Conservation (phyloP, 2,329 filamentous ascomycete genomes). For the Colletotrichum godetiae region DNA sequence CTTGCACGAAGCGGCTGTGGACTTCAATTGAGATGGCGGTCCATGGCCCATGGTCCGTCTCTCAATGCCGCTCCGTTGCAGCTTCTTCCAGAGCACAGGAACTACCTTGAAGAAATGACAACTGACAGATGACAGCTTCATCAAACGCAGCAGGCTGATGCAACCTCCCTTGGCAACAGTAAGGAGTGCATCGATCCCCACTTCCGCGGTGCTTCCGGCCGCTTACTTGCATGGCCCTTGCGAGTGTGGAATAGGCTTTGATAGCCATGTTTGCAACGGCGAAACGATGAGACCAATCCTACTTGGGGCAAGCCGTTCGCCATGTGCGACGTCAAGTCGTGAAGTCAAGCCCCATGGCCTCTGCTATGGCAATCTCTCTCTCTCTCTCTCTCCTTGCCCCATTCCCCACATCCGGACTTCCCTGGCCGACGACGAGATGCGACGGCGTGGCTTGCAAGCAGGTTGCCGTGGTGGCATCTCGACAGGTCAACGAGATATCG, state of each 20-base stretch:
- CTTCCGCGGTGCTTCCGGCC: conserved; percentile 26
- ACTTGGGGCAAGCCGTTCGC: conserved; percentile 16
- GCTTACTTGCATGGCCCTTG: conserved; percentile 25
- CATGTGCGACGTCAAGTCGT: conserved; percentile 4
- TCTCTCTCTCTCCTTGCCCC: no score
- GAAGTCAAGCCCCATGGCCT: neutral
- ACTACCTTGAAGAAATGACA: conserved; percentile 31
- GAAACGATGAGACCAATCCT: conserved; percentile 16
- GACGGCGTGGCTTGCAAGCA: conserved; percentile 14
- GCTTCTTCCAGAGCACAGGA: conserved; percentile 1
- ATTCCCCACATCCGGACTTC: conserved; percentile 19
- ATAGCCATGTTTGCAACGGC: conserved; percentile 28
- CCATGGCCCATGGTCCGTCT: conserved; percentile 14
- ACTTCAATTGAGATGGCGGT: conserved; percentile 17
- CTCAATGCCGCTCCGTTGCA: conserved; percentile 16
- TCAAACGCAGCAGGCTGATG: conserved; percentile 29
- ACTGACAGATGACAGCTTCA: conserved; percentile 35
- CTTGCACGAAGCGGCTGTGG: conserved; percentile 11
- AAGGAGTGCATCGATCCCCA: conserved; percentile 22
- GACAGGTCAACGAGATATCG: conserved; percentile 20
- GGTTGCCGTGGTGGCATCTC: conserved; percentile 23
- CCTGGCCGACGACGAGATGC: conserved; percentile 6
- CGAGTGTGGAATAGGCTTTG: conserved; percentile 19
- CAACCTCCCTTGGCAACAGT: conserved; percentile 14
- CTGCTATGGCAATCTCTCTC: neutral